These are phyloP conservation scores for Geranomyces variabilis DNA, from an alignment of 192 early-diverging fungal genomes.

Conservation along the genomic window DNA sequence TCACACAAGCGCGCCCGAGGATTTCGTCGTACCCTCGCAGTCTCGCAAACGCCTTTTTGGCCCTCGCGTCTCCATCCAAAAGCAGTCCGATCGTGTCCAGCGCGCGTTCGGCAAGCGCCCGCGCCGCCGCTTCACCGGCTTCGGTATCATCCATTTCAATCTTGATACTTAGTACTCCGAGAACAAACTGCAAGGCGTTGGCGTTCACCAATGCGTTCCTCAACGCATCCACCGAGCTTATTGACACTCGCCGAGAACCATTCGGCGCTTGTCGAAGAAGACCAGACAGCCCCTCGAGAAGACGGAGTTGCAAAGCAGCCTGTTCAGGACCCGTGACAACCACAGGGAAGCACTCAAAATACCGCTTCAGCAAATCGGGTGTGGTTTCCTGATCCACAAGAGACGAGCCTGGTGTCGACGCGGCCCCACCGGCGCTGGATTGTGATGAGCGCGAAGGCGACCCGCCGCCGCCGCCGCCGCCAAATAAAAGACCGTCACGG, in stretches of 20 bases:
- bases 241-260: background rate
- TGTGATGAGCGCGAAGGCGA: background rate
- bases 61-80: slow-evolving; percentile 25
- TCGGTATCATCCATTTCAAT: background rate
- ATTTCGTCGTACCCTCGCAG: slow-evolving; percentile 45
- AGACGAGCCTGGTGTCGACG: background rate
- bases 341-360: slow-evolving; percentile 26
- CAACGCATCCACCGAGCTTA: background rate
- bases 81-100: slow-evolving; percentile 34
- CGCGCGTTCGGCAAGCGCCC: slow-evolving; percentile 8
- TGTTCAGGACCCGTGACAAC: background rate
- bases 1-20: slow-evolving; percentile 28
- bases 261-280: background rate
- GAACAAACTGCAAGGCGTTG: slow-evolving; percentile 18
- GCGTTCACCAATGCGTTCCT: slow-evolving; percentile 15
- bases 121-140: background rate
- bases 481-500: background rate
- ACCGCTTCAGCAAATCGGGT: slow-evolving; percentile 26
- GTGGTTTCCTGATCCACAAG: slow-evolving; percentile 18
- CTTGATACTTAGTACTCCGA: slow-evolving; percentile 26
- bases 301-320: slow-evolving; percentile 7
- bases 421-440: background rate
- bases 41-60: slow-evolving; percentile 29
- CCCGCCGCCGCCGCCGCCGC: background rate
- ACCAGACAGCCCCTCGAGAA: background rate